Percentiles rank a stretch among this genome's conserved stretches.
These are phyloP conservation scores for Fusarium mexicanum DNA, from an alignment of 2,329 filamentous ascomycete genomes.

Conservation along the genomic window DNA sequence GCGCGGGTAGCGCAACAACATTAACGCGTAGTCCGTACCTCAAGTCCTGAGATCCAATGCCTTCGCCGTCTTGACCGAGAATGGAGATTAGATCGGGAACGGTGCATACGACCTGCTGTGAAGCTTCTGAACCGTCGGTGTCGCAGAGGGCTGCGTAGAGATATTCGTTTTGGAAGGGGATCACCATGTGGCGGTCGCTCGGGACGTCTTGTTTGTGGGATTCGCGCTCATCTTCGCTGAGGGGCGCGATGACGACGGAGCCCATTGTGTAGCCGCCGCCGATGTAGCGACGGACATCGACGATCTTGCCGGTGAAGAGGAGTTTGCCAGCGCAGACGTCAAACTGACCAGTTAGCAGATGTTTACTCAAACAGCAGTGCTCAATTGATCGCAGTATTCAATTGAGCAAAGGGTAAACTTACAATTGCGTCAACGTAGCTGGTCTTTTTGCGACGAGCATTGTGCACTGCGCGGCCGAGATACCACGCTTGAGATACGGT, in stretches of 20 bases:
- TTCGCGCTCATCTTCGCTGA: slow-evolving; percentile 46
- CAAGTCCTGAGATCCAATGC: slow-evolving; percentile 60
- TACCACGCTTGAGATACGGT: slow-evolving; percentile 62
- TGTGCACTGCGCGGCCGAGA: slow-evolving; percentile 61
- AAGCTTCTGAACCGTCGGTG: slow-evolving; percentile 42
- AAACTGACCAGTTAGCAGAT: slow-evolving; percentile 23
- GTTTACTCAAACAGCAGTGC: accelerated
- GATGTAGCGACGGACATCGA: slow-evolving; percentile 51
- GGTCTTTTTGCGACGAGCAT: slow-evolving; percentile 37
- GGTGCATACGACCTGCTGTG: slow-evolving; percentile 47
- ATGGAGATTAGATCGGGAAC: slow-evolving; percentile 52
- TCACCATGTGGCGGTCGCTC: slow-evolving; percentile 47
- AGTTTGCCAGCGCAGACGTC: slow-evolving; percentile 48
- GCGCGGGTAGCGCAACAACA: slow-evolving; percentile 60
- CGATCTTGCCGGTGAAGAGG: slow-evolving; percentile 53
- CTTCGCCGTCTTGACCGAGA: slow-evolving; percentile 56
- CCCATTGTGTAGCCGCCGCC: slow-evolving; percentile 55
- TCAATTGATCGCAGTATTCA: accelerated
- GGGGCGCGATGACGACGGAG: slow-evolving; percentile 48
- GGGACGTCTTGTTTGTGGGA: slow-evolving; percentile 18
- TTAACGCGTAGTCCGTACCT: slow-evolving; percentile 61
- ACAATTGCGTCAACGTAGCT: slow-evolving; percentile 41
- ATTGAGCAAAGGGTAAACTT: not conserved
- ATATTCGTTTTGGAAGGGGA: slow-evolving; percentile 56
- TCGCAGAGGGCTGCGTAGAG: slow-evolving; percentile 51